phyloP scores from a whole-genome alignment of 306 rosid species.

The Vicia villosa region DNA sequence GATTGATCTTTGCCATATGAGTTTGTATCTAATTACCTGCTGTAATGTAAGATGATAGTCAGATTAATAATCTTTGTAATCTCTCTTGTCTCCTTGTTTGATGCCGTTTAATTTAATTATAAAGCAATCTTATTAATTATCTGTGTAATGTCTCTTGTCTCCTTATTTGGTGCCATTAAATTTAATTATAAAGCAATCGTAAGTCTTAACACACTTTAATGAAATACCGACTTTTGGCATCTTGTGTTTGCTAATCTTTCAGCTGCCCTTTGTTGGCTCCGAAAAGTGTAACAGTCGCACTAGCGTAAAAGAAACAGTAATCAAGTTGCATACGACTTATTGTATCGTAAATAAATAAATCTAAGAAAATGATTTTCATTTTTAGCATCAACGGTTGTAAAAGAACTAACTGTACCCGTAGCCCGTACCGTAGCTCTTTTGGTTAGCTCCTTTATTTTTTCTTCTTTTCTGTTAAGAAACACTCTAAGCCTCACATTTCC shows the following conservation, averaged over 20 bases:
- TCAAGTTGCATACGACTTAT: not conserved
- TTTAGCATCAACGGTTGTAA: constrained; percentile 28
- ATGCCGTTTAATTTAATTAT: not conserved
- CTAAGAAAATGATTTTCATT: not conserved
- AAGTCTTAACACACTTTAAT: constrained; percentile 15
- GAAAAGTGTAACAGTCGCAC: not conserved
- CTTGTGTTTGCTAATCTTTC: constrained; percentile 17
- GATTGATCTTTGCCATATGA: constrained; percentile 48
- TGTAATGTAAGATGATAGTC: constrained; percentile 28
- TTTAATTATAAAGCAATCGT: no score
- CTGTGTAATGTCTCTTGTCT: no score
- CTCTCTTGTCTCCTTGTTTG: constrained; percentile 24
- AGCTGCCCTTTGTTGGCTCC: not conserved
- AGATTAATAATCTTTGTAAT: constrained; percentile 30
- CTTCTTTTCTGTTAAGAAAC: not conserved
- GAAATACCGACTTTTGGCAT: constrained; percentile 22
- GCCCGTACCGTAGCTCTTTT: no score
- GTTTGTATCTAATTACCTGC: constrained; percentile 37
- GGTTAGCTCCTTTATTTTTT: no score
- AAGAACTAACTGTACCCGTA: no score
- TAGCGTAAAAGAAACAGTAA: no score
- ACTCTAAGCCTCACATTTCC: constrained; percentile 37
- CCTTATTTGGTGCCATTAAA: no score
- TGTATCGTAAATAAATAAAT: no score
- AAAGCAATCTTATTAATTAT: no score